Conservation (phyloP, 2,329 filamentous ascomycete genomes). For the Hypomyces perniciosus region DNA sequence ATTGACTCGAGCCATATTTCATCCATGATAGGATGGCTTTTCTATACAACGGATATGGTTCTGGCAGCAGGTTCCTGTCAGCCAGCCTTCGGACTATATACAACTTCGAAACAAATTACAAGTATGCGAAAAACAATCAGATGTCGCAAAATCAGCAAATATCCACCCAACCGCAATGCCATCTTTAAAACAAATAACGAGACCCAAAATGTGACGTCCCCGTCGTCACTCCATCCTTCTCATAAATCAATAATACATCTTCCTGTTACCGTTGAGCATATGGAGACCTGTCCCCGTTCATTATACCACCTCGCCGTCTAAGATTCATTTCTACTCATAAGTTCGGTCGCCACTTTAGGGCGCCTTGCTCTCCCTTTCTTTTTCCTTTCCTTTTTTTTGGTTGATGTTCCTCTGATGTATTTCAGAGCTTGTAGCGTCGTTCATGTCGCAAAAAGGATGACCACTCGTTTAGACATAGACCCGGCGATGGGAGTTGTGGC, state of each 20-base stretch:
- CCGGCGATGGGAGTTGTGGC: conserved; percentile 45
- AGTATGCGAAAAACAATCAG: not conserved
- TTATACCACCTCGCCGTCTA: not conserved
- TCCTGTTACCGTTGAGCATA: not conserved
- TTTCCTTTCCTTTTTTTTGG: not conserved
- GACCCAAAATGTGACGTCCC: not conserved
- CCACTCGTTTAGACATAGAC: conserved; percentile 39
- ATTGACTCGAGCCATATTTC: not conserved
- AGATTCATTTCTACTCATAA: not conserved
- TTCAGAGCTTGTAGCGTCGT: not conserved
- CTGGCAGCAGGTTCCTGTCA: not conserved
- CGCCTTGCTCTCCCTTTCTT: not conserved
- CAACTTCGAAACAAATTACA: not conserved
- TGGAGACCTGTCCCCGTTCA: not conserved
- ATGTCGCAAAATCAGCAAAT: not conserved
- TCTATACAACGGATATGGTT: not conserved
- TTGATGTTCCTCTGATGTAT: not conserved
- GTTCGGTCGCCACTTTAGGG: too few relatives aligned
- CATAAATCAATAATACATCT: conserved; percentile 5
- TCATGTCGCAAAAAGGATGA: not conserved
- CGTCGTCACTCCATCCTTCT: conserved; percentile 1
- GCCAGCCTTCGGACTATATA: conserved; percentile 2
- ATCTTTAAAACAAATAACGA: not conserved
- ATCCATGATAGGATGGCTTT: not conserved
- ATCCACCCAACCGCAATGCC: not conserved